Evolutionary conservation across 2,329 filamentous ascomycete species (phyloP).

Genomic region (Coniochaeta sp.): DNA sequence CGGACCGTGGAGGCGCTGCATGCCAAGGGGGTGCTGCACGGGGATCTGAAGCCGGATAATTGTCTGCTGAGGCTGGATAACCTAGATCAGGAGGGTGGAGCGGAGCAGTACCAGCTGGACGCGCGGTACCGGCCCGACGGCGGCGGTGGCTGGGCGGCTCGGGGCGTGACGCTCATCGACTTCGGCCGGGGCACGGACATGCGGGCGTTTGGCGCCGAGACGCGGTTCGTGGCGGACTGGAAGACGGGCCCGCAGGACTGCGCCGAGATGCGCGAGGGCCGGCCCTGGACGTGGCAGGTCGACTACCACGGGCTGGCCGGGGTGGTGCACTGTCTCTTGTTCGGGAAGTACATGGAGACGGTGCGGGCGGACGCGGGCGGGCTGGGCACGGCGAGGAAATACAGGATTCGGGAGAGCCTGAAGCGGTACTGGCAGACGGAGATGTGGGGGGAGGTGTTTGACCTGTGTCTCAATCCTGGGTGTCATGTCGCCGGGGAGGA

Average conservation of each 20-base stretch:
- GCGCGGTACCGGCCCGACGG: constrained; percentile 68
- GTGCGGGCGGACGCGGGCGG: constrained; percentile 46
- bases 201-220: constrained; percentile 67
- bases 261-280: constrained; percentile 86
- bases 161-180: constrained; percentile 84
- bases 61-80: constrained; percentile 76
- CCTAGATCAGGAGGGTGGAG: constrained; percentile 13
- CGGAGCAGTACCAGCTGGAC: constrained; percentile 31
- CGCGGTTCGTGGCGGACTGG: constrained; percentile 94
- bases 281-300: constrained; percentile 96
- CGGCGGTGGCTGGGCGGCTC: constrained; percentile 66
- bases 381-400: constrained; percentile 56
- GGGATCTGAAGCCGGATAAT: constrained; percentile 93
- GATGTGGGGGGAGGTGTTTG: constrained; percentile 78
- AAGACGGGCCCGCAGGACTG: constrained; percentile 82
- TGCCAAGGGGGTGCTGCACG: constrained; percentile 71
- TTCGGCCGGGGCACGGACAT: constrained; percentile 95
- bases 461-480: constrained; percentile 76
- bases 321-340: constrained; percentile 80
- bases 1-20: constrained; percentile 87
- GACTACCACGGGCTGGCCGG: constrained; percentile 93
- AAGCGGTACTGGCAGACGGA: constrained; percentile 98
- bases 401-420: constrained; percentile 72
- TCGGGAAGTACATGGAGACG: constrained; percentile 92
- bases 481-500: constrained; percentile 59